Base-by-base conservation (phyloP, 148 eudicot genomes). In the Selenicereus undatus region DNA sequence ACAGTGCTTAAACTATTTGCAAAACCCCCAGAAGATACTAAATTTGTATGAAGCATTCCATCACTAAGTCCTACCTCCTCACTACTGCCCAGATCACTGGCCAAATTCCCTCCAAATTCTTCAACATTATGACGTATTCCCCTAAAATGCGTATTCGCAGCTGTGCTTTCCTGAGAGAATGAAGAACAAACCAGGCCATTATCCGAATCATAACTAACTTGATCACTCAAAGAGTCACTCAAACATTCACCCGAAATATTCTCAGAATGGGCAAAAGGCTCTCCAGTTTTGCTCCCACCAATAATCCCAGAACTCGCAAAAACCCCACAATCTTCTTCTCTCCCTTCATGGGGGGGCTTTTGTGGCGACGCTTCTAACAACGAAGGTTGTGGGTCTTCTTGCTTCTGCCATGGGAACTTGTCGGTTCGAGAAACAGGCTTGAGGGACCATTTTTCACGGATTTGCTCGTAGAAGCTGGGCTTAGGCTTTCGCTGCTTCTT, bases 391-490 rank as follows among this genome's bases (percentile, higher is more conserved):
- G 43, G 22, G 39, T 54, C 16, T 58, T 75, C 52, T 82, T 87
- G 65, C 45, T 86, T 82, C 65, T 91, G 89, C 99, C 99, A 95
- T 64, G 99, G 99, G 26, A 92, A 82, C 69, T 87, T 92, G 20
- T 85, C 62, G 60, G 83, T 86, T 29, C 72, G 73, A 69, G 87
- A 75, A 71, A 85, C 71, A 79, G 87, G 81, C 83, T 89, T 94
- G 18, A 79, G 74, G 72, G 94, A 92, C 99, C 98, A 96, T 89
- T 96, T 96, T 13, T 87, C 85, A 50, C 88, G 89, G 82, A 96
- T 87, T 90, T 94, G 94, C 12, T 92, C 87, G n/a, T 89, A 64
- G 80, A 96, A 96, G 73, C 95, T 96, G 18, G 98, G 98, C 75
- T 75, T 94, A 18, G 93, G 97, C 71, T 92, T 93, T 65, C 97